phyloP scores from a whole-genome alignment of 495 filamentous ascomycete genomes.

The Hyaloscypha variabilis region DNA sequence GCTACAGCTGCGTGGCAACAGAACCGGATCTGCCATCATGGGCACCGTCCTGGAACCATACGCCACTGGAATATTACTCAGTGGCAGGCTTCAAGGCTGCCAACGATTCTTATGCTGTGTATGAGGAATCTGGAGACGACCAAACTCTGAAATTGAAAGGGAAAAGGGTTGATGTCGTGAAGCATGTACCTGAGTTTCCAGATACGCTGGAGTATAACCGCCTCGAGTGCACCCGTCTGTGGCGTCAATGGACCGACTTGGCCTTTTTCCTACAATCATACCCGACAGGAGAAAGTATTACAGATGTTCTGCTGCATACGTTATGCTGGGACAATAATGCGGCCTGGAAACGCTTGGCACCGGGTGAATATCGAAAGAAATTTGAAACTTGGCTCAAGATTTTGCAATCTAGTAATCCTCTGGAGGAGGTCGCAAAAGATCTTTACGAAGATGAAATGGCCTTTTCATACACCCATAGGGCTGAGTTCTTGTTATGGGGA shows the following conservation, averaged over 20 bases:
- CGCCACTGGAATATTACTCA: neutral
- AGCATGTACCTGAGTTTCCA: neutral
- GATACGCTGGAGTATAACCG: neutral
- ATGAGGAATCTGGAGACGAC: neutral
- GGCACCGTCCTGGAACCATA: neutral
- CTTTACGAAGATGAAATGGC: neutral
- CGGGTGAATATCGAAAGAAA: neutral
- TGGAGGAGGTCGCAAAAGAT: neutral
- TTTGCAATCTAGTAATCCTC: slow-evolving; percentile 1
- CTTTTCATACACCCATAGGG: neutral
- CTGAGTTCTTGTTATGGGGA: neutral
- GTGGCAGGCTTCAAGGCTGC: neutral
- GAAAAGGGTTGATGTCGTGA: neutral
- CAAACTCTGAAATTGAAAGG: neutral
- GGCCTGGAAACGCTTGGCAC: neutral
- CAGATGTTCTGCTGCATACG: slow-evolving; percentile 2
- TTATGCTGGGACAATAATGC: neutral
- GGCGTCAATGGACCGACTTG: neutral
- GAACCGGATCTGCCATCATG: neutral
- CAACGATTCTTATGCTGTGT: neutral
- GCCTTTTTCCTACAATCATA: neutral
- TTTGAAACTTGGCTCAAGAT: neutral
- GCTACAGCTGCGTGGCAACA: neutral
- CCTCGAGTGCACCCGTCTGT: neutral
- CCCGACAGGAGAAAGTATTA: neutral